Percentiles rank a stretch among this genome's conserved stretches.
Conservation (phyloP, 345 rosid species). For the Cardiospermum halicacabum region DNA sequence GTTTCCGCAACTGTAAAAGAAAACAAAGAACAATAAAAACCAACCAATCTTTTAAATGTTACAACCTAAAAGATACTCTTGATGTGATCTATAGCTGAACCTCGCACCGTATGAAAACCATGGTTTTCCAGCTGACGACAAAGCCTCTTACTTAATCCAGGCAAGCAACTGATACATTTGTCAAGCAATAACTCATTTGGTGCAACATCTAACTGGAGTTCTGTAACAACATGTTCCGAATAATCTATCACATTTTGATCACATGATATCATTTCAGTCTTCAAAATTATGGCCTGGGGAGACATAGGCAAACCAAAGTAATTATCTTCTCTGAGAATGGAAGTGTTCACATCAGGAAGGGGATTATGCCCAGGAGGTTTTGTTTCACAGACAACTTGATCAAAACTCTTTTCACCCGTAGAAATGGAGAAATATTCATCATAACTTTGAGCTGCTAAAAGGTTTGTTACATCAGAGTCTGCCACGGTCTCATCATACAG, state of each 20-base stretch:
- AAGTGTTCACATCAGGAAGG: conserved; percentile 33
- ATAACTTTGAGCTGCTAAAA: conserved; percentile 29
- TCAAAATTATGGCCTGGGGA: conserved; percentile 20
- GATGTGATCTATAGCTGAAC: conserved; percentile 16
- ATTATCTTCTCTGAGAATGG: conserved; percentile 31
- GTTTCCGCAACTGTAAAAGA: conserved; percentile 58
- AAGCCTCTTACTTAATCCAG: conserved; percentile 69
- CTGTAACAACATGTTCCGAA: conserved; percentile 12
- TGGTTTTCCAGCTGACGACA: conserved; percentile 52
- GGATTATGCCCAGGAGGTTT: conserved; percentile 39
- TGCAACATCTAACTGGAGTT: conserved; percentile 17
- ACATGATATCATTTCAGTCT: conserved; percentile 34
- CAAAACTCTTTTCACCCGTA: conserved; percentile 39
- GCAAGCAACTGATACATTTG: conserved; percentile 43
- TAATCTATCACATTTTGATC: conserved; percentile 18
- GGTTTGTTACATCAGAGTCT: conserved; percentile 23
- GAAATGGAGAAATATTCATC: conserved; percentile 34
- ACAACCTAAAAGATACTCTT: background rate
- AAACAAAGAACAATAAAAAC: conserved; percentile 16
- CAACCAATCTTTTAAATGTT: conserved; percentile 12
- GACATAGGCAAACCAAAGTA: conserved; percentile 21
- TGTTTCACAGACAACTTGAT: conserved; percentile 39
- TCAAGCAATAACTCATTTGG: conserved; percentile 43
- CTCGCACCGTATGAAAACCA: conserved; percentile 81
- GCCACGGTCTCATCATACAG: conserved; percentile 43